A percentile compares a stretch with the other conserved stretches of the same genome.
Evolutionary conservation across 345 rosid species (phyloP).

Genomic region (Hypericum perforatum): DNA sequence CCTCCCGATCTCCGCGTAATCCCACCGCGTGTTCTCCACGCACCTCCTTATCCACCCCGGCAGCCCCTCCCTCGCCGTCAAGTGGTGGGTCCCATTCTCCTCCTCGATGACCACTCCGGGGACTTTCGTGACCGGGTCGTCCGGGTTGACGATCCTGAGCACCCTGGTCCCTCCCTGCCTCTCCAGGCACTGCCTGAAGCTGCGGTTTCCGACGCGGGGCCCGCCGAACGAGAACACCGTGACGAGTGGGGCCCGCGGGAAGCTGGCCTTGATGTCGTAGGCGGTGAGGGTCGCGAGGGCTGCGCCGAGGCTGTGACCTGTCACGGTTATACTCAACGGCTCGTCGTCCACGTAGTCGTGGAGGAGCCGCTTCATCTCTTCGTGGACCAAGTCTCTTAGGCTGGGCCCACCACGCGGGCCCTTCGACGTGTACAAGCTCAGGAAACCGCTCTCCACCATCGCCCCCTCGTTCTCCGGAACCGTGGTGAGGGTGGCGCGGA

Average conservation of each 20-base stretch:
- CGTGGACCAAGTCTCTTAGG: slow-evolving; percentile 48
- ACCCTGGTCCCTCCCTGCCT: slow-evolving; percentile 64
- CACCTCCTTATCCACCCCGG: slow-evolving; percentile 53
- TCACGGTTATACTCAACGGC: slow-evolving; percentile 72
- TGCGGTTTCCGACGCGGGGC: slow-evolving; percentile 78
- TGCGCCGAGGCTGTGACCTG: slow-evolving; percentile 91
- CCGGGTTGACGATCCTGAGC: slow-evolving; percentile 72
- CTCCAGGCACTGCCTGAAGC: slow-evolving; percentile 53
- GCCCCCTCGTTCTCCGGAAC: slow-evolving; percentile 26
- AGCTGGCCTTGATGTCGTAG: slow-evolving; percentile 53
- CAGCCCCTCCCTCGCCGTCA: slow-evolving; percentile 1
- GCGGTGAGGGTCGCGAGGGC: slow-evolving; percentile 79
- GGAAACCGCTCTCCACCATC: slow-evolving; percentile 90
- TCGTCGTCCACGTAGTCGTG: slow-evolving; percentile 39
- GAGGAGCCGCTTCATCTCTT: slow-evolving; percentile 46
- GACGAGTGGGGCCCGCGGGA: slow-evolving; percentile 42
- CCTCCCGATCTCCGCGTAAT: slow-evolving; percentile 67
- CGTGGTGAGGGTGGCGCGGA: slow-evolving; percentile 61
- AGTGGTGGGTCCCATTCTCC: background rate
- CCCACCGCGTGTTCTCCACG: slow-evolving; percentile 59
- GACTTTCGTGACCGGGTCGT: slow-evolving; percentile 73
- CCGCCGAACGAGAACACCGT: slow-evolving; percentile 91
- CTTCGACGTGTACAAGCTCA: slow-evolving; percentile 63
- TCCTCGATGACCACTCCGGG: slow-evolving; percentile 69
- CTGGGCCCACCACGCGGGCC: slow-evolving; percentile 42